Base-by-base conservation (phyloP, 2,329 filamentous ascomycete genomes). In the Alternaria viburni region DNA sequence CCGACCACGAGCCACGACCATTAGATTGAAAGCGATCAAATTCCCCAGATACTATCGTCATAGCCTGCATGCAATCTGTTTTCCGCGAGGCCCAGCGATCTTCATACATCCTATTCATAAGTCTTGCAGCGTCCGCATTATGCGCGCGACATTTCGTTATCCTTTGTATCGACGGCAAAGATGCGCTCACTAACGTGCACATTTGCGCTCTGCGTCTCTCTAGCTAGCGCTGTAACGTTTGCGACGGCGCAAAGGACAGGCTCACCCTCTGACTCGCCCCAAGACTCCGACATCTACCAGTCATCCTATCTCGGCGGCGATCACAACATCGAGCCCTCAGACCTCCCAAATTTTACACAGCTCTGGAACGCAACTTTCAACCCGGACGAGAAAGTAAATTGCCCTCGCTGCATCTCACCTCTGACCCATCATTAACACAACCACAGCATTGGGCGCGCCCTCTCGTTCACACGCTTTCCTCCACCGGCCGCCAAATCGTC, bases 371-470 rank as follows among this genome's bases (percentile, higher is more conserved):
- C 74, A 4, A 64, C 71, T 1, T 80, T 78, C 65, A 71, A 76
- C 26, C 41, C 61, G 2, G 64, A 77, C 73, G 82, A 78, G 74
- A 77, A 69, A 59, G 71, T 70, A 57, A 36, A 17, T 41, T 19
- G 11, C 12, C n/a, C 3, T n/a, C 25, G n/a, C 60, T 32, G n/a
- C 10, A 5, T 7, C 10, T 9, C n/a, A 6, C 28, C 8, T 13
- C 8, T n/a, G 5, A 7, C n/a, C 45, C 36, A 7, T n/a, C 52
- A 4, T 32, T 46, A 6, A 52, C 15, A 52, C 8, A 9, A 12
- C 6, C 17, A 36, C 69, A 68, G 64, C 83, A 86, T 79, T 81
- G 84, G 78, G 62, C 85, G 43, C 83, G 86, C 67, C 85, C 85
- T 7, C 68, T 84, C 10, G 75, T 82, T 0, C 83, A 81, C 57